Evolutionary conservation across 805 yeast genomes (phyloP).

Genomic region (Kluyveromyces lactis): DNA sequence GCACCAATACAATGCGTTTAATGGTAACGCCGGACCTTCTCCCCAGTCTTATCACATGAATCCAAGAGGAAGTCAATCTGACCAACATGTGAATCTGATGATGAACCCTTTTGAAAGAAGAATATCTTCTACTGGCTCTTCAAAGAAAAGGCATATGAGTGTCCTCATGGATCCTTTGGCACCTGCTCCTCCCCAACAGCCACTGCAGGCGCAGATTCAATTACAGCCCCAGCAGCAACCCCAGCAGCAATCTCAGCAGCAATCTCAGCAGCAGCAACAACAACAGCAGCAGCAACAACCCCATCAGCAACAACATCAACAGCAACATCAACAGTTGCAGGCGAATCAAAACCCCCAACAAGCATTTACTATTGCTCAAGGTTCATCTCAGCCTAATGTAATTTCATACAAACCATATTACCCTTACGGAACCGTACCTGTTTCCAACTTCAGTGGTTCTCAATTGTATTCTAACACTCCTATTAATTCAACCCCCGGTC

Average conservation of each 20-base stretch:
- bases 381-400: conserved; percentile 4
- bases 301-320: neutral
- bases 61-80: neutral
- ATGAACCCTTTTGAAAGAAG: conserved; percentile 18
- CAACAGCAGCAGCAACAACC: neutral
- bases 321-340: neutral
- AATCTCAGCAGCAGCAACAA: neutral
- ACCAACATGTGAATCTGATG: conserved; percentile 8
- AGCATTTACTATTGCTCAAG: neutral
- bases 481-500: neutral
- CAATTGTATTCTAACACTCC: conserved; percentile 6
- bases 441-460: conserved; percentile 1
- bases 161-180: conserved; percentile 21
- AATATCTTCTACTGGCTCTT: conserved; percentile 8
- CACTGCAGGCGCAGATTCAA: neutral
- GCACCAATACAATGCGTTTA: neutral
- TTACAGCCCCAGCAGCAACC: neutral
- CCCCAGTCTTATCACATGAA: neutral
- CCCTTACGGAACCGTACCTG: conserved; percentile 9
- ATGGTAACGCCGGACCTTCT: neutral
- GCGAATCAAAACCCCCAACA: neutral
- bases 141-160: conserved; percentile 19
- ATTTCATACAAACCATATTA: conserved; percentile 8
- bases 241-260: neutral
- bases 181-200: conserved; percentile 11